phyloP scores from a whole-genome alignment of 352 stramenopile species.

The Pythium sp. region DNA sequence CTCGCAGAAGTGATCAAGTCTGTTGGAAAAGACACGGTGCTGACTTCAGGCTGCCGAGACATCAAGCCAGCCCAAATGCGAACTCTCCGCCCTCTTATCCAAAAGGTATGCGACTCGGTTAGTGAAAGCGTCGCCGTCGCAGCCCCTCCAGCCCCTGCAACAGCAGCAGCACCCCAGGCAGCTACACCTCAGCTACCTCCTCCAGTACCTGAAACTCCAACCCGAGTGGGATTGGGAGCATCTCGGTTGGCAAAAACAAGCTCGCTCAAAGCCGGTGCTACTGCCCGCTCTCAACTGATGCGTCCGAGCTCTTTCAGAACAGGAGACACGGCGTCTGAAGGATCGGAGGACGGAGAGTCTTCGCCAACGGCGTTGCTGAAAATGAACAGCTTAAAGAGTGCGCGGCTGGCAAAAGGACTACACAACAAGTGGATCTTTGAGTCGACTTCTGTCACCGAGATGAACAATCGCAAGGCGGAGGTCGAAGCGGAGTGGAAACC shows the following conservation, averaged over 20 bases:
- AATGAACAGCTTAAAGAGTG: constrained; percentile 60
- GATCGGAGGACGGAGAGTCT: constrained; percentile 24
- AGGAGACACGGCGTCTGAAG: constrained; percentile 16
- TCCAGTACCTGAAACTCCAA: constrained; percentile 14
- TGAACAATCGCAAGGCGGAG: constrained; percentile 65
- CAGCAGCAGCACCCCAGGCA: background rate
- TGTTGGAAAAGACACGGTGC: constrained; percentile 68
- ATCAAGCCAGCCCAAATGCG: constrained; percentile 87
- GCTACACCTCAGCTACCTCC: constrained; percentile 10
- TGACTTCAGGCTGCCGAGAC: constrained; percentile 70
- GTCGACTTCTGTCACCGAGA: constrained; percentile 59
- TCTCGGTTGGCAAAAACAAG: constrained; percentile 12
- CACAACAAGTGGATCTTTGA: constrained; percentile 88
- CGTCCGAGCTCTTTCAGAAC: constrained; percentile 34
- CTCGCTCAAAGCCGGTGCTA: constrained; percentile 11
- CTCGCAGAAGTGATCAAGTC: constrained; percentile 82
- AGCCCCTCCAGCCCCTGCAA: constrained; percentile 14
- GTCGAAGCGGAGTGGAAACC: constrained; percentile 77
- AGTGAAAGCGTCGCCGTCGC: constrained; percentile 26
- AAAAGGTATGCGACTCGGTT: constrained; percentile 57
- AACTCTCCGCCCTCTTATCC: constrained; percentile 78
- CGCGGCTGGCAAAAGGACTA: constrained; percentile 59
- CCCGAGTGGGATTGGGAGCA: constrained; percentile 6
- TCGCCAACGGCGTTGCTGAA: constrained; percentile 37
- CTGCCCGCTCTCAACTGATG: constrained; percentile 30